Percentiles rank a stretch among this genome's conserved stretches.
These are phyloP conservation scores for Lanmaoa pseudosensibilis DNA, from an alignment of 768 basidiomycete species.

Conservation along the genomic window DNA sequence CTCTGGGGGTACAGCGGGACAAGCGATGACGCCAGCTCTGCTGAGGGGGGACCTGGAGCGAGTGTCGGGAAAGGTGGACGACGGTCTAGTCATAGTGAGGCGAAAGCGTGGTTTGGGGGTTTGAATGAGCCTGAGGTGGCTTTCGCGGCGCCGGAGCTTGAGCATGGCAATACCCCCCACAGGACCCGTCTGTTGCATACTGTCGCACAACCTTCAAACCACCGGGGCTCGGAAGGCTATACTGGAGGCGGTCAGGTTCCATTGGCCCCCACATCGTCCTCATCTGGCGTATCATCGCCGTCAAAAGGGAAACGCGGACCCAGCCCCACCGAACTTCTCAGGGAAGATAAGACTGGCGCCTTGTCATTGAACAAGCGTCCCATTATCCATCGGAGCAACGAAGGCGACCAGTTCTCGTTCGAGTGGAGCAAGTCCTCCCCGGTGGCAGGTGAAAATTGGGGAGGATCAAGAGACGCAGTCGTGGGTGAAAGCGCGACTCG, in stretches of 20 bases:
- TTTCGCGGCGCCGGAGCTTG: neutral
- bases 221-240: slow-evolving; percentile 7
- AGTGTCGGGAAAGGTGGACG: slow-evolving; percentile 12
- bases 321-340: slow-evolving; percentile 68
- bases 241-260: slow-evolving; percentile 6
- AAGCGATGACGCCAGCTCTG: slow-evolving; percentile 23
- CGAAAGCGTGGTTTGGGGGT: slow-evolving; percentile 5
- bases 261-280: slow-evolving; percentile 10
- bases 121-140: neutral
- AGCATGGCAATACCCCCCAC: neutral
- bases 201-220: neutral
- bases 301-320: slow-evolving; percentile 62
- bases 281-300: slow-evolving; percentile 29
- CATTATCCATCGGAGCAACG: slow-evolving; percentile 51
- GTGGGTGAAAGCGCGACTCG: slow-evolving; percentile 1
- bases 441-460: slow-evolving; percentile 7
- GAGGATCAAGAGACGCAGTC: neutral
- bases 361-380: slow-evolving; percentile 62
- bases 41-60: slow-evolving; percentile 9
- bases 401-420: slow-evolving; percentile 12
- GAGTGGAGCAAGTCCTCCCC: slow-evolving; percentile 12
- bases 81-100: slow-evolving; percentile 20
- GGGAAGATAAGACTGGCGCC: slow-evolving; percentile 59
- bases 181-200: slow-evolving; percentile 9
- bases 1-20: slow-evolving; percentile 27